phyloP scores from a whole-genome alignment of 768 basidiomycete species.

The Grammothele lineata region DNA sequence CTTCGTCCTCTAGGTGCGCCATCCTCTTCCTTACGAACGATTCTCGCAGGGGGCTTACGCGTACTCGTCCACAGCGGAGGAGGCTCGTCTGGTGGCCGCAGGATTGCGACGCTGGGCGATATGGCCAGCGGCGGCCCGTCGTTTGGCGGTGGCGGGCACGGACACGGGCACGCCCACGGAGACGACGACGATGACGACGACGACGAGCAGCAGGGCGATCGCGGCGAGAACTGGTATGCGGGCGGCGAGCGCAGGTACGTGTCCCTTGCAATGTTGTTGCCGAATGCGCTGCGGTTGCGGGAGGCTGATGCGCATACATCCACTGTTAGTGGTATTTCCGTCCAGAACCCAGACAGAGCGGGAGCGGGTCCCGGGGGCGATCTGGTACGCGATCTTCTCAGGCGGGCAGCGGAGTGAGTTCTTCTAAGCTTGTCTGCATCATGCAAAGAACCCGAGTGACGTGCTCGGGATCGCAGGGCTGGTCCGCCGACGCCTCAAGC shows the following conservation, averaged over 20 bases:
- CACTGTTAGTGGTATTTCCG: constrained; percentile 68
- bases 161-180: constrained; percentile 17
- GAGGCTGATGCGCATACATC: constrained; percentile 1
- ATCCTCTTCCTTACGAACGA: no score
- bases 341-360: constrained; percentile 68
- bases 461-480: constrained; percentile 28
- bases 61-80: constrained; percentile 2
- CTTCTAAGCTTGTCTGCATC: no score
- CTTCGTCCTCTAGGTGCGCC: constrained; percentile 12
- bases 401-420: constrained; percentile 74
- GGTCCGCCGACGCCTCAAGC: constrained; percentile 30
- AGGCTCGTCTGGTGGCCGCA: constrained; percentile 14
- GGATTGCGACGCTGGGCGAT: constrained; percentile 27
- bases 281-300: background rate
- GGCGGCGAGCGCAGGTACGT: constrained; percentile 90
- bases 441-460: no score
- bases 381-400: constrained; percentile 68
- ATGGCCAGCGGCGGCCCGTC: constrained; percentile 12
- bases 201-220: constrained; percentile 43
- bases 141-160: constrained; percentile 7
- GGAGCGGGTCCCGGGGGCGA: constrained; percentile 45
- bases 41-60: no score
- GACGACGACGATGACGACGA: constrained; percentile 51
- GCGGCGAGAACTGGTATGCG: constrained; percentile 76
- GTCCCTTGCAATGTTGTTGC: background rate